These are phyloP conservation scores for Hypoxylon rickii DNA, from an alignment of 495 filamentous ascomycete genomes.

Conservation along the genomic window DNA sequence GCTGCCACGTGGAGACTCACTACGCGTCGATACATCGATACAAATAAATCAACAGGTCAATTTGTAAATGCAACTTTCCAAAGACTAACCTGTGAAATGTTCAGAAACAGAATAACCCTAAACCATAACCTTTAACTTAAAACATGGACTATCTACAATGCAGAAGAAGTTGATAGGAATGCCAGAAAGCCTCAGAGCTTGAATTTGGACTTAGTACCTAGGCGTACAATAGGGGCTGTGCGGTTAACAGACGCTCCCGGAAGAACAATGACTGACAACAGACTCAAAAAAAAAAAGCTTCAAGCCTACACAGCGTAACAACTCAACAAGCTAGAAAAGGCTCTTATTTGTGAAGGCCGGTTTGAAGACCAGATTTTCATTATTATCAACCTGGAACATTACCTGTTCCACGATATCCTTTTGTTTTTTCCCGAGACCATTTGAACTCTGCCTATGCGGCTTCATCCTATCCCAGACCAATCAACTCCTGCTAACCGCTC, in stretches of 20 bases:
- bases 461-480: not conserved
- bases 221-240: no score
- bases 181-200: not conserved
- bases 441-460: not conserved
- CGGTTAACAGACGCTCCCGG: no score
- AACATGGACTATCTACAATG: no score
- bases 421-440: not conserved
- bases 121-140: no score
- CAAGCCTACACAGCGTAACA: not conserved
- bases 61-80: no score
- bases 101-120: not conserved
- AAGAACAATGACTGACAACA: not conserved
- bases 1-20: conserved; percentile 25
- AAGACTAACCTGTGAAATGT: not conserved
- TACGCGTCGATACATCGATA: not conserved
- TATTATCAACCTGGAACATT: conserved; percentile 14
- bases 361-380: conserved; percentile 1
- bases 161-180: no score
- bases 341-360: conserved; percentile 11
- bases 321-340: not conserved
- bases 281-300: no score
- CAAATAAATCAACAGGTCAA: no score
- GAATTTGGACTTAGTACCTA: no score
- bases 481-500: not conserved
- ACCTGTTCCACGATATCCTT: not conserved